Percentiles rank a stretch among this genome's conserved stretches.
Conservation (phyloP, 306 rosid genomes). For the Begonia fuchsioides region DNA sequence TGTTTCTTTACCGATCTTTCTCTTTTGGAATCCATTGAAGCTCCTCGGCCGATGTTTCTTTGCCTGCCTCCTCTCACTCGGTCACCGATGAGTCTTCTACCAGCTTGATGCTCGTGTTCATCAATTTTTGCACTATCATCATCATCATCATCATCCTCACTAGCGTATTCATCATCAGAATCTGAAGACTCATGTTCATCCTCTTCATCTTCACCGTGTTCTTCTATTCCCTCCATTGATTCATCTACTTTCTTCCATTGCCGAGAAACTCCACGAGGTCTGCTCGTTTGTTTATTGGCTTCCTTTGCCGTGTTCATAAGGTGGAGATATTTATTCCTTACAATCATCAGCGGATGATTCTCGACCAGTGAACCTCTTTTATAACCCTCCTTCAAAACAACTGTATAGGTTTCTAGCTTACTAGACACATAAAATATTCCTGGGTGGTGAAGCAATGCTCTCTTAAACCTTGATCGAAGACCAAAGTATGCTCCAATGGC, state of each 20-base stretch:
- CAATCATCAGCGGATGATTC: constrained; percentile 30
- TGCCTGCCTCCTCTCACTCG: constrained; percentile 1
- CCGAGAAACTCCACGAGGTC: constrained; percentile 12
- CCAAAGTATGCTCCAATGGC: constrained; percentile 63
- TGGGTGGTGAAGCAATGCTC: constrained; percentile 57
- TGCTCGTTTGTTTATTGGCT: constrained; percentile 20
- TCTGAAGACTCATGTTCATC: constrained; percentile 25
- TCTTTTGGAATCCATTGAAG: constrained; percentile 16
- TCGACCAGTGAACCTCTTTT: constrained; percentile 59
- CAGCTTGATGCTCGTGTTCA: constrained; percentile 15
- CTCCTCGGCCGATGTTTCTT: constrained; percentile 10
- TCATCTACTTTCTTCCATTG: constrained; percentile 16
- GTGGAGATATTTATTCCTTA: constrained; percentile 59
- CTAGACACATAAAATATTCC: constrained; percentile 68
- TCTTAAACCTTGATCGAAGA: constrained; percentile 55
- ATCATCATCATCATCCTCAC: constrained; percentile 13
- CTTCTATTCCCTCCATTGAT: constrained; percentile 14
- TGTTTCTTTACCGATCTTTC: constrained; percentile 14
- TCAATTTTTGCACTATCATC: constrained; percentile 6
- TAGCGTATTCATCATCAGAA: constrained; percentile 24
- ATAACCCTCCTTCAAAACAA: constrained; percentile 63
- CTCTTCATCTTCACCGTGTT: constrained; percentile 6
- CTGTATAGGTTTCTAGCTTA: constrained; percentile 54
- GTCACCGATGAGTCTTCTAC: constrained; percentile 8
- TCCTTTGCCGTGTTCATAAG: constrained; percentile 45